phyloP scores from a whole-genome alignment of 441 rosid species.

The Breynia disticha region DNA sequence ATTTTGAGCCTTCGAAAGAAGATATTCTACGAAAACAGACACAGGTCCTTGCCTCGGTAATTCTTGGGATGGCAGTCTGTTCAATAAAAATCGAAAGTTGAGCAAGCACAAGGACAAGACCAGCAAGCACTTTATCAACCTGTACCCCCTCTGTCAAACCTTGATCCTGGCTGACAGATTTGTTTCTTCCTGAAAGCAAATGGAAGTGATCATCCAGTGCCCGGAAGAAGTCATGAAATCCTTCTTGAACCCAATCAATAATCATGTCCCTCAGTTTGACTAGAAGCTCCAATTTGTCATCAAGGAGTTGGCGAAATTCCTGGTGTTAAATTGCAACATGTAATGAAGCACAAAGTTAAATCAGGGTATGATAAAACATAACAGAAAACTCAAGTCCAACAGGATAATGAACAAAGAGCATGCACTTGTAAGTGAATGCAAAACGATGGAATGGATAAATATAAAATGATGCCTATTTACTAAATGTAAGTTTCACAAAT shows the following conservation, averaged over 20 bases:
- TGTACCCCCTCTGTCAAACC: constrained; percentile 36
- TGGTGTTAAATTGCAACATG: constrained; percentile 20
- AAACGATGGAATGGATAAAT: background rate
- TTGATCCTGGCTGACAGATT: constrained; percentile 32
- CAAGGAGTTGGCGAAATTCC: constrained; percentile 78
- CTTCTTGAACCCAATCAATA: constrained; percentile 81
- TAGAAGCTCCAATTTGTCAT: constrained; percentile 50
- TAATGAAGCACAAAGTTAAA: constrained; percentile 9
- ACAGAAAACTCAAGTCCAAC: background rate
- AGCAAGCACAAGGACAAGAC: constrained; percentile 78
- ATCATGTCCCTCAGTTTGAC: constrained; percentile 53
- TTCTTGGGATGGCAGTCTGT: constrained; percentile 77
- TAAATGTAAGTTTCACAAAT: constrained; percentile 1
- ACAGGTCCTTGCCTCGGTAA: constrained; percentile 61
- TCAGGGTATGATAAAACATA: background rate
- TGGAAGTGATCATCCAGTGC: constrained; percentile 56
- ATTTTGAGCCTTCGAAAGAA: constrained; percentile 7
- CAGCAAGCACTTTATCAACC: constrained; percentile 51
- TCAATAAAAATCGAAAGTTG: constrained; percentile 82
- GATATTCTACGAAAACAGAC: background rate
- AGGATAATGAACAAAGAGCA: background rate
- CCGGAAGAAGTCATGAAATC: constrained; percentile 84
- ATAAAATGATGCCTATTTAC: background rate
- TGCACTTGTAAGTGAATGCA: background rate
- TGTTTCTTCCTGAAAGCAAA: constrained; percentile 67